Evolutionary conservation across 2,329 filamentous ascomycete genomes (phyloP).

Genomic region (Botrytis porri): DNA sequence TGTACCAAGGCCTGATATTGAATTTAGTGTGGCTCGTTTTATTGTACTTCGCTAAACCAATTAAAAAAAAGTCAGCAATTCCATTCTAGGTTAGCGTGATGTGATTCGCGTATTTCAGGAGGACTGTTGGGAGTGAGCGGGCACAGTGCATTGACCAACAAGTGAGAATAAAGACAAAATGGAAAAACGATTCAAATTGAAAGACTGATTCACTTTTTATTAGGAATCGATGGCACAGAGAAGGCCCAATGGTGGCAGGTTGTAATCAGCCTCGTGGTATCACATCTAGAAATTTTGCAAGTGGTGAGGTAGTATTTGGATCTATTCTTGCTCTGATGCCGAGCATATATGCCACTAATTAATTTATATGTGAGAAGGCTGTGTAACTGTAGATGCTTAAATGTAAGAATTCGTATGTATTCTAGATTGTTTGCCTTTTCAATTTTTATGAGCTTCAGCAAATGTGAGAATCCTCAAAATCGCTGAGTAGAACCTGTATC

Average conservation of each 20-base stretch:
- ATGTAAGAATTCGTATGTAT: neutral
- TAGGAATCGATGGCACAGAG: fast-evolving
- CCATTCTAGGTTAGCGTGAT: neutral
- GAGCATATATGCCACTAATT: neutral
- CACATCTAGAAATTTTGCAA: neutral
- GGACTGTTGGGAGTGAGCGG: neutral
- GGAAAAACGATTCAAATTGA: neutral
- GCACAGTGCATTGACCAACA: too few relatives aligned
- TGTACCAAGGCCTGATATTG: fast-evolving
- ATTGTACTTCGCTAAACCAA: neutral
- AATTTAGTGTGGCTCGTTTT: neutral
- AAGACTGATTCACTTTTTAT: neutral
- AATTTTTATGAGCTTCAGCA: neutral
- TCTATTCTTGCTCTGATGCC: neutral
- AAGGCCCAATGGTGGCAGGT: neutral
- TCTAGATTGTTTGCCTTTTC: neutral
- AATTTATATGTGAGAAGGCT: neutral
- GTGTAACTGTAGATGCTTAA: neutral
- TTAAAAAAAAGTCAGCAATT: neutral
- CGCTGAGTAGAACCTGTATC: fast-evolving
- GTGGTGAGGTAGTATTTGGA: too few relatives aligned
- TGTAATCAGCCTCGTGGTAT: neutral
- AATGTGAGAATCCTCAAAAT: neutral
- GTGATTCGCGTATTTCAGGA: constrained; percentile 4
- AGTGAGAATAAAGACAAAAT: neutral